Evolutionary conservation across 805 yeast species (phyloP).

Genomic region (Candida tammaniensis): DNA sequence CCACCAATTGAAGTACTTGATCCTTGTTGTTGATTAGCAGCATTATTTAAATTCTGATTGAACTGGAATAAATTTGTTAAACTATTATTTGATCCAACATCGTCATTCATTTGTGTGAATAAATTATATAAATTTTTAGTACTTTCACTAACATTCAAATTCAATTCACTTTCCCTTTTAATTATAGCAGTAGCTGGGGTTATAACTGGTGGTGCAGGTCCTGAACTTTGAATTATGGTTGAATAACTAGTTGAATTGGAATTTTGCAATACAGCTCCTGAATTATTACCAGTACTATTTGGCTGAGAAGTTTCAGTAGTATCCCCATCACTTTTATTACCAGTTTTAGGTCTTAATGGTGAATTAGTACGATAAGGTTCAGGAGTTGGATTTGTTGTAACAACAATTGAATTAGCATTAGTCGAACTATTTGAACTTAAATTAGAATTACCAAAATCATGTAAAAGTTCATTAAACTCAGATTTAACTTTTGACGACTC

Average conservation of each 20-base stretch:
- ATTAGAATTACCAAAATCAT: constrained; percentile 15
- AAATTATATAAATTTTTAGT: constrained; percentile 29
- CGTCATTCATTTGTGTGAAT: constrained; percentile 26
- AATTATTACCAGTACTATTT: not conserved
- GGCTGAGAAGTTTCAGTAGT: not conserved
- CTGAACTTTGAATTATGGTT: constrained; percentile 10
- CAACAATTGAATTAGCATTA: constrained; percentile 12
- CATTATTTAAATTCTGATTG: constrained; percentile 6
- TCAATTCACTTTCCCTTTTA: constrained; percentile 12
- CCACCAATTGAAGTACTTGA: constrained; percentile 3
- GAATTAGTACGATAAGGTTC: constrained; percentile 10
- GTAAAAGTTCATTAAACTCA: constrained; percentile 12
- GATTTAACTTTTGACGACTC: constrained; percentile 11
- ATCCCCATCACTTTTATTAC: no score
- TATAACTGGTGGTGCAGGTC: constrained; percentile 14
- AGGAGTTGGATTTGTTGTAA: constrained; percentile 12
- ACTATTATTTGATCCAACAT: constrained; percentile 17
- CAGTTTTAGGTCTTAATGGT: not conserved
- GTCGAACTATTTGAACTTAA: constrained; percentile 14
- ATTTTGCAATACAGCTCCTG: constrained; percentile 4
- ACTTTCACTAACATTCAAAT: constrained; percentile 23
- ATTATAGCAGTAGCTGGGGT: constrained; percentile 9
- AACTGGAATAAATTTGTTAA: constrained; percentile 26
- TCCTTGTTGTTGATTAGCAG: constrained; percentile 1
- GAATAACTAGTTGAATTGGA: constrained; percentile 12